Percentiles rank a stretch among this genome's conserved stretches.
phyloP scores from a whole-genome alignment of 164 flowering plant species.

The Macadamia integrifolia region DNA sequence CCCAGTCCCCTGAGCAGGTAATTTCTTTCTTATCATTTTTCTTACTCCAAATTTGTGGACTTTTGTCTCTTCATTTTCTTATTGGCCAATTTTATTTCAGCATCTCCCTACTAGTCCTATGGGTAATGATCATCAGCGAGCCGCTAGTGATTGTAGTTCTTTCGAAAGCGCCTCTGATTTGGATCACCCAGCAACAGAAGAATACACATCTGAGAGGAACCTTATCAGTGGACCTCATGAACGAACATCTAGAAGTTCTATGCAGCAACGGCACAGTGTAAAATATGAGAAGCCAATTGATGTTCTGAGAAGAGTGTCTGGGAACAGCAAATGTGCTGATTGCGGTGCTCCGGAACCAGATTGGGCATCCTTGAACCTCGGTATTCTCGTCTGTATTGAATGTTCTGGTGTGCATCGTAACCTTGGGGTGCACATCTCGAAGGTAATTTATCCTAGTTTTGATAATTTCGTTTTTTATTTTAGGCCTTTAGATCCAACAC shows the following conservation, averaged over 20 bases:
- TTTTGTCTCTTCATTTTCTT: background rate
- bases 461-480: too few species aligned
- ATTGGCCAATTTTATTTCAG: slow-evolving; percentile 14
- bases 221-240: slow-evolving; percentile 37
- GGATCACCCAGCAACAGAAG: slow-evolving; percentile 46
- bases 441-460: slow-evolving; percentile 27
- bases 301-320: slow-evolving; percentile 51
- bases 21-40: slow-evolving; percentile 4
- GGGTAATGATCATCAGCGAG: slow-evolving; percentile 12
- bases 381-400: slow-evolving; percentile 80
- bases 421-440: slow-evolving; percentile 75
- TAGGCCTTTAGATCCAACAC: too few species aligned
- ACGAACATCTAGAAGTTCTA: slow-evolving; percentile 37
- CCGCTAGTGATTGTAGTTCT: slow-evolving; percentile 45
- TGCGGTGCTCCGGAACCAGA: slow-evolving; percentile 89
- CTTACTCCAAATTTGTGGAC: background rate
- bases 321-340: slow-evolving; percentile 84
- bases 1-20: slow-evolving; percentile 74
- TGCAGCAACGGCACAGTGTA: slow-evolving; percentile 34
- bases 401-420: slow-evolving; percentile 92
- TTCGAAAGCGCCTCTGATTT: slow-evolving; percentile 65
- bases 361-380: slow-evolving; percentile 88
- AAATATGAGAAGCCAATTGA: slow-evolving; percentile 69
- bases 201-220: slow-evolving; percentile 40
- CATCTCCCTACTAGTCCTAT: slow-evolving; percentile 21